Base-by-base conservation (phyloP, 306 rosid genomes). In the Carpinus fangiana region DNA sequence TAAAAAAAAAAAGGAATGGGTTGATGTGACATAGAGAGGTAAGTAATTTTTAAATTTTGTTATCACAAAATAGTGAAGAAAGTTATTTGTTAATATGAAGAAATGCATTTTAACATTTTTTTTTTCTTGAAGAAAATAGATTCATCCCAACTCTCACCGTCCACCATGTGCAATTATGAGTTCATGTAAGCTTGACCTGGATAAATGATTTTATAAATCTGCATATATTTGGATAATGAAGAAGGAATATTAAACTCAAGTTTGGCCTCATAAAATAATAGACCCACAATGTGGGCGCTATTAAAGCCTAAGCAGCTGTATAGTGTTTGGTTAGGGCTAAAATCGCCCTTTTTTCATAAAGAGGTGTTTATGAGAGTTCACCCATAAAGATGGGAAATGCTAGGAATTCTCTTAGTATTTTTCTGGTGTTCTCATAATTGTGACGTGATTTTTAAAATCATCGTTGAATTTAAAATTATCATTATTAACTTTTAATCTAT, bases 101-200 rank as follows among this genome's bases (percentile, higher is more conserved):
- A 23, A 23, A 23, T 23, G 26, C 0, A 23, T 23, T 23, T 23
- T 23, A 23, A 23, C 26, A 23, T 23, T 1, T 38, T 5, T 34
- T 53, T 47, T 9, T 8, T 69, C 23, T 23, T 43, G 4, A 45
- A 13, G 55, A 73, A 14, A 52, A 7, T 52, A 60, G 46, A 68
- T 18, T 20, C 20, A 43, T 54, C 73, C 26, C 50, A 13, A 21
- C 74, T 18, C 20, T 57, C 67, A 54, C 73, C 87, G 47, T 51
- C 67, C 79, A n/a, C 71, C 84, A 84, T 80, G 84, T 84, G 87
- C 48, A 72, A 67, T 57, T 80, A 59, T 67, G 36, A 72, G 34
- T 48, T 75, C 41, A 16, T 74, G 66, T 56, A 62, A 54, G 78
- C 48, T 62, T 52, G 73, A 82, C 64, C 56, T 21, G 56, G 12